Base-by-base conservation (phyloP, 192 early-diverging fungal species). In the Coemansia sp. region DNA sequence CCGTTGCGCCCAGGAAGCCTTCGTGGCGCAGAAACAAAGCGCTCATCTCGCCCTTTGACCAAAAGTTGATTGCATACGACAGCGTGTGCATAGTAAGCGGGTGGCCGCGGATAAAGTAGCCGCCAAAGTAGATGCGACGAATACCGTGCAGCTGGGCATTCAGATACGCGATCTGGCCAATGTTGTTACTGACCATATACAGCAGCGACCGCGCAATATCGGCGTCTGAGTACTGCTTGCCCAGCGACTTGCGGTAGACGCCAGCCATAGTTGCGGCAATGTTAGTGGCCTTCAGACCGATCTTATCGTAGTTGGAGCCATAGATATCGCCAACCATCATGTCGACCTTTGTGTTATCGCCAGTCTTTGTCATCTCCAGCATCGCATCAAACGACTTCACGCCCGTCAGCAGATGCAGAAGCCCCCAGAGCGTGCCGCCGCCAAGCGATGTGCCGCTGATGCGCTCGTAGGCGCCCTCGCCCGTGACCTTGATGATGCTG, bases 111-210 rank as follows among this genome's bases (percentile, higher is more conserved):
- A 99, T 98, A 79, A 97, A 99, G 79, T 93, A 97, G 38, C 97
- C 97, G 72, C 93, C 94, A 83, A 99, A 99, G 83, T 98, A 99
- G 61, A 99, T 98, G 54, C 86, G 85, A 19, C 82, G 80, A 63
- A 98, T 88, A 19, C 90, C 92, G 83, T 98, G 96, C 32, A 91
- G 87, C 72, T 94, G 90, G 8, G 97, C 97, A 71, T 98, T 98
- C 62, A 99, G 81, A 65, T 95, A 99, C 0, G 96, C 97, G 63
- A 99, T 98, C 77, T 99, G 97, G 10, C 97, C 96, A 86, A 99
- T 94, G 75, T 97, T 99, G 85, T 99, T 99, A 76, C 94, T 81
- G 60, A 99, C 91, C 92, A 99, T 94, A 81, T 92, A 97, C 63
- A 99, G 85, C 58, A 99, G 79, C 60, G 92, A 93, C 56, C 92